Conservation (phyloP, 345 rosid genomes). For the Eucalyptus leucophloia region DNA sequence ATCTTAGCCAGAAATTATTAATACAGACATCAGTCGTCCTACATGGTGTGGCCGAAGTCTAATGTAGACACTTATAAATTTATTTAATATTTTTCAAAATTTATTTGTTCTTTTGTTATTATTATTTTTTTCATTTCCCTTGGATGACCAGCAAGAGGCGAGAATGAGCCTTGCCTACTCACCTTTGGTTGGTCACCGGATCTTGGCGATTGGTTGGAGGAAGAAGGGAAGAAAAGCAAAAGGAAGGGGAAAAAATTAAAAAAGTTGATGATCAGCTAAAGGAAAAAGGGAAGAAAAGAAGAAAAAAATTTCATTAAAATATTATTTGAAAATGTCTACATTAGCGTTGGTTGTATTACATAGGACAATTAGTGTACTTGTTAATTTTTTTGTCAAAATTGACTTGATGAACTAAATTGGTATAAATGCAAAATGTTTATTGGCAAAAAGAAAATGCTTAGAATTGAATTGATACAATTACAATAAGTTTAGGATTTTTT, state of each 20-base stretch:
- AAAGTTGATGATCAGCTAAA: accelerated
- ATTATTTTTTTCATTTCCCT: background rate
- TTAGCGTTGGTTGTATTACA: background rate
- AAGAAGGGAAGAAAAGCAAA: background rate
- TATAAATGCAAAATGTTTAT: no score
- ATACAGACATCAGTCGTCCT: accelerated
- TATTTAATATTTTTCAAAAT: no score
- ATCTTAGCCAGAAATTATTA: no score
- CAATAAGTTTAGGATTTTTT: no score
- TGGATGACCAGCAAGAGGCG: background rate
- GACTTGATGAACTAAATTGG: background rate
- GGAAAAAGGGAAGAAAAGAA: no score
- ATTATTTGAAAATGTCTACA: background rate
- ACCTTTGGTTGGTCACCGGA: background rate
- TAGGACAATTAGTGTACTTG: accelerated
- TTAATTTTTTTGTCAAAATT: no score
- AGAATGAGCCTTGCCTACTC: background rate
- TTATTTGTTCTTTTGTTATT: background rate
- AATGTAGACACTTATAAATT: background rate
- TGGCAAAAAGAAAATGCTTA: no score
- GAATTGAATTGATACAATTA: background rate
- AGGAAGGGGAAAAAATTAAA: no score
- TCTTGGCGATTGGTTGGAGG: accelerated
- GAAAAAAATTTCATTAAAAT: no score
- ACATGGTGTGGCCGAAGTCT: background rate